These are phyloP conservation scores for Jasminum sambac DNA, from an alignment of 257 asterid species.

Conservation along the genomic window DNA sequence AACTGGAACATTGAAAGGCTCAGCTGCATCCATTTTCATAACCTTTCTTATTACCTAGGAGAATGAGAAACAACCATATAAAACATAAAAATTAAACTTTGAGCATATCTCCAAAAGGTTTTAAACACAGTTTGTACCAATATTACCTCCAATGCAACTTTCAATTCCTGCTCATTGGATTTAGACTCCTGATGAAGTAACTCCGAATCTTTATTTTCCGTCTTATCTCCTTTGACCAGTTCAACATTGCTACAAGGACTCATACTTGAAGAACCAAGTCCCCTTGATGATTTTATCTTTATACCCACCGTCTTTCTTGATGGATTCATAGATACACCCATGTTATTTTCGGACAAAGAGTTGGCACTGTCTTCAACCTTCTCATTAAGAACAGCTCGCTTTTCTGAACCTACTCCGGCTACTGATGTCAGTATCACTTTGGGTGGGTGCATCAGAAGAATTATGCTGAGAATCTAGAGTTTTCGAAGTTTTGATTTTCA, in stretches of 20 bases:
- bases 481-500: slow-evolving; percentile 77
- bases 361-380: slow-evolving; percentile 84
- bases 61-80: slow-evolving; percentile 14
- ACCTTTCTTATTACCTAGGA: slow-evolving; percentile 77
- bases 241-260: slow-evolving; percentile 86
- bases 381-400: slow-evolving; percentile 50
- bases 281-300: slow-evolving; percentile 76
- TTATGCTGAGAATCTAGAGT: slow-evolving; percentile 55
- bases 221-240: slow-evolving; percentile 52
- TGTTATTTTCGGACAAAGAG: slow-evolving; percentile 71
- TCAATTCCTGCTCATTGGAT: slow-evolving; percentile 69
- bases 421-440: slow-evolving; percentile 76
- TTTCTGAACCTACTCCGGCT: slow-evolving; percentile 57
- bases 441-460: slow-evolving; percentile 59
- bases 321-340: slow-evolving; percentile 37
- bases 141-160: slow-evolving; percentile 75
- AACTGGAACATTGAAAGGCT: slow-evolving; percentile 50
- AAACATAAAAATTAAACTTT: slow-evolving; percentile 15
- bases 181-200: slow-evolving; percentile 42
- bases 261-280: slow-evolving; percentile 70
- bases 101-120: slow-evolving; percentile 13
- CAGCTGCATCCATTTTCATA: slow-evolving; percentile 62
- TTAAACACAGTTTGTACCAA: slow-evolving; percentile 16
- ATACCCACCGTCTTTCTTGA: slow-evolving; percentile 60
- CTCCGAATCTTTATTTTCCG: slow-evolving; percentile 56